phyloP scores from a whole-genome alignment of 2,329 filamentous ascomycete genomes.

The Pyricularia sp. region DNA sequence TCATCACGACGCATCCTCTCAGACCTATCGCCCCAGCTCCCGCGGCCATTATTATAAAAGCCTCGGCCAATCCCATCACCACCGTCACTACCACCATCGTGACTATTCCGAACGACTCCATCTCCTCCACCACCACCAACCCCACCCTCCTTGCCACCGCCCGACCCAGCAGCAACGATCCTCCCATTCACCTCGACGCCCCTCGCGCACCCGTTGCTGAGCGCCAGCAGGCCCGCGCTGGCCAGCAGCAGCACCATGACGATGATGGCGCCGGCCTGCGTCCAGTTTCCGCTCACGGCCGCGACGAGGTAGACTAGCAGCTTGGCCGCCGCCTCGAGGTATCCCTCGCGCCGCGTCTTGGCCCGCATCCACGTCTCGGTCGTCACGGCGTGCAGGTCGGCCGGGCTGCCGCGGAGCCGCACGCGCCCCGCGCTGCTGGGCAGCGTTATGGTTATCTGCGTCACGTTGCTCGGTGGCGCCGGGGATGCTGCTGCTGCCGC shows the following conservation, averaged over 20 bases:
- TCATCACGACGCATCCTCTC: neutral
- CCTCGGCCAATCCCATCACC: neutral
- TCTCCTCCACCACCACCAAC: neutral
- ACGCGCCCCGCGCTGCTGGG: constrained; percentile 34
- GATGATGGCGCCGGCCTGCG: constrained; percentile 35
- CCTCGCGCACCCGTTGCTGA: constrained; percentile 37
- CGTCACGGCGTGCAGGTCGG: constrained; percentile 47
- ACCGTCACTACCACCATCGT: neutral
- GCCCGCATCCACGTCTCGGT: constrained; percentile 41
- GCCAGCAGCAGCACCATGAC: constrained; percentile 36
- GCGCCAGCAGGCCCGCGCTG: constrained; percentile 38
- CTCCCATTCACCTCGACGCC: constrained; percentile 38
- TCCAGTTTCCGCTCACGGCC: constrained; percentile 40
- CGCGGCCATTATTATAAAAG: neutral
- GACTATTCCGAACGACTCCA: neutral
- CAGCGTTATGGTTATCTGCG: constrained; percentile 12
- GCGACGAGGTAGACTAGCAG: constrained; percentile 45
- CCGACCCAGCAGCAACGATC: constrained; percentile 16
- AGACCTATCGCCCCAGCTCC: neutral
- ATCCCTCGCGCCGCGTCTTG: constrained; percentile 35
- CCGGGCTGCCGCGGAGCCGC: constrained; percentile 36
- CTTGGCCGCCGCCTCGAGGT: constrained; percentile 38
- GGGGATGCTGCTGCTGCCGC: neutral
- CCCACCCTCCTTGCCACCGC: constrained; percentile 5
- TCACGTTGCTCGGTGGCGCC: constrained; percentile 7